phyloP scores from a whole-genome alignment of 1,139 yeast genomes.

The Geotrichum klebahnii region DNA sequence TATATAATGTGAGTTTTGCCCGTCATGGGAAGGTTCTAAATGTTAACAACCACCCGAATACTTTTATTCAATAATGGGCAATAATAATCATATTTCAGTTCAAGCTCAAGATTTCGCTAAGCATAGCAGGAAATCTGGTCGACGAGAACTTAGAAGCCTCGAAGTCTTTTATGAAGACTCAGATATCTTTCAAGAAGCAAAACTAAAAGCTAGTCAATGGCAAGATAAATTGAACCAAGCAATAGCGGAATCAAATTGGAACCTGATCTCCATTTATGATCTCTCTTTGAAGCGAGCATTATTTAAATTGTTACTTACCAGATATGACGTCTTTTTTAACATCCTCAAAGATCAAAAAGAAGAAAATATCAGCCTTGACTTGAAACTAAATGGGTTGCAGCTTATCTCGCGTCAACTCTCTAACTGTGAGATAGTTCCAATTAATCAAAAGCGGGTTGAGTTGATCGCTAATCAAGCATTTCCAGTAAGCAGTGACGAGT shows the following conservation, averaged over 20 bases:
- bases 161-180: neutral
- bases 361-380: neutral
- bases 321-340: neutral
- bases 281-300: too few relatives aligned
- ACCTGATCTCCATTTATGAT: neutral
- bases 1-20: too few relatives aligned
- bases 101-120: neutral
- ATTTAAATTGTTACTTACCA: neutral
- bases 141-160: neutral
- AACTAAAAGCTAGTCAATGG: neutral
- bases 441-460: neutral
- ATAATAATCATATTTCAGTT: too few relatives aligned
- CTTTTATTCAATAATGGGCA: too few relatives aligned
- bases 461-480: neutral
- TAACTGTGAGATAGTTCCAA: neutral
- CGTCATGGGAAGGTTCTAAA: too few relatives aligned
- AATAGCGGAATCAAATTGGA: too few relatives aligned
- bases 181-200: neutral
- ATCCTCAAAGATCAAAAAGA: neutral
- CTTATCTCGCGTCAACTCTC: neutral
- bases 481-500: neutral
- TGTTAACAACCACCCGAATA: too few relatives aligned
- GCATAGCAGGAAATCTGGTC: neutral
- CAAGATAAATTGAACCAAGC: neutral
- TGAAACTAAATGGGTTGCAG: neutral